phyloP scores from a whole-genome alignment of 176 grass and related monocot species.

The Musa troglodytarum region DNA sequence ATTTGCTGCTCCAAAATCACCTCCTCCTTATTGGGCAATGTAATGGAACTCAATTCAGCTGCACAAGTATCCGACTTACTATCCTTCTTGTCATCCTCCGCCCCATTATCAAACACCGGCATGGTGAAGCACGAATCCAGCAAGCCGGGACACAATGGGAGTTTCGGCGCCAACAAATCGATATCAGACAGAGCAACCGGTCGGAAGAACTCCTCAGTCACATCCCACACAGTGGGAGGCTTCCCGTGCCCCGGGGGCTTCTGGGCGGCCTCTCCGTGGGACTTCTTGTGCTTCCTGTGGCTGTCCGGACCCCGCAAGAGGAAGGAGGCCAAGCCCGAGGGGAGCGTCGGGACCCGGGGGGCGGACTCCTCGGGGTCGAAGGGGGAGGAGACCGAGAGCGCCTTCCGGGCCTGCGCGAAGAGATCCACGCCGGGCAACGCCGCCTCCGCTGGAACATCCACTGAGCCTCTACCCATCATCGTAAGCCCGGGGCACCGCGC shows the following conservation, averaged over 20 bases:
- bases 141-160: conserved; percentile 25
- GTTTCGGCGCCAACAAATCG: conserved; percentile 40
- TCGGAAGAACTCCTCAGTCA: conserved; percentile 76
- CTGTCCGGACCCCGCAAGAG: conserved; percentile 35
- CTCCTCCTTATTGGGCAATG: conserved; percentile 38
- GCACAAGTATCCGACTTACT: conserved; percentile 32
- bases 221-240: conserved; percentile 57
- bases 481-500: neutral
- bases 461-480: conserved; percentile 7
- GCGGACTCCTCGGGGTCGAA: conserved; percentile 75
- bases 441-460: conserved; percentile 24
- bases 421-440: conserved; percentile 29
- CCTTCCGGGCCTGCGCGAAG: conserved; percentile 65
- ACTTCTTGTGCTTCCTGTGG: conserved; percentile 71
- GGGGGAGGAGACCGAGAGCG: conserved; percentile 55
- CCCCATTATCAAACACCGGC: conserved; percentile 34
- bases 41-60: conserved; percentile 38
- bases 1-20: conserved; percentile 20
- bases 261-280: conserved; percentile 23
- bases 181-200: conserved; percentile 54
- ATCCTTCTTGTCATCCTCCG: conserved; percentile 15
- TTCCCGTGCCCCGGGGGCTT: conserved; percentile 27
- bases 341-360: conserved; percentile 56
- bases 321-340: conserved; percentile 53
- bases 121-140: conserved; percentile 46